These are phyloP conservation scores for Logfia minima DNA, from an alignment of 129 eudicot species.

Conservation along the genomic window DNA sequence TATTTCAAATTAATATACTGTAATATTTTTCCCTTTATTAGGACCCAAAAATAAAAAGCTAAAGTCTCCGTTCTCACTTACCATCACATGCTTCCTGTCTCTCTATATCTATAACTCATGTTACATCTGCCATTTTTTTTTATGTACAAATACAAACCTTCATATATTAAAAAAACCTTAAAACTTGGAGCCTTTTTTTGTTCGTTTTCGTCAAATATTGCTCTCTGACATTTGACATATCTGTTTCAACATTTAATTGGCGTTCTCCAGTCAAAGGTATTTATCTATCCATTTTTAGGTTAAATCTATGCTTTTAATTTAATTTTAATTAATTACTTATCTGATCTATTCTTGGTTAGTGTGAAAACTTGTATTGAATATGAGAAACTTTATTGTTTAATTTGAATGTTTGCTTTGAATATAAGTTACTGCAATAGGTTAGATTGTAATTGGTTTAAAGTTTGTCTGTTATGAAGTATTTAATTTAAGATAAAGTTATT, in stretches of 20 bases:
- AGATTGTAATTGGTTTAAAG: not conserved
- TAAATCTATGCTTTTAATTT: not conserved
- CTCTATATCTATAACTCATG: slow-evolving; percentile 23
- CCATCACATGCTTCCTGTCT: slow-evolving; percentile 31
- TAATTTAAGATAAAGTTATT: too few relatives aligned
- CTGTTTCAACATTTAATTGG: not conserved
- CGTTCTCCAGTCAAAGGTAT: slow-evolving; percentile 28
- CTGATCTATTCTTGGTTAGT: slow-evolving; percentile 10
- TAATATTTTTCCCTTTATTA: not conserved
- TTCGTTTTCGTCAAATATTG: slow-evolving; percentile 21
- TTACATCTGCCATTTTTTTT: slow-evolving; percentile 17
- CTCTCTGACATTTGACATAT: slow-evolving; percentile 27
- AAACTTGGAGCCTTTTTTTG: too few relatives aligned
- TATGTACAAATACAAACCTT: not conserved
- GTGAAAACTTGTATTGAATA: slow-evolving; percentile 11
- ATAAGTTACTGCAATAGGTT: slow-evolving; percentile 19
- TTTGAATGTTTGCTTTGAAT: slow-evolving; percentile 12
- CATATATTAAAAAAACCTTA: not conserved
- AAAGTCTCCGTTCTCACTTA: slow-evolving; percentile 21
- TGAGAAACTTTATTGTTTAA: not conserved
- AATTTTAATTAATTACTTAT: not conserved
- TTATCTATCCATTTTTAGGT: not conserved
- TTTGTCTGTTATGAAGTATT: not conserved
- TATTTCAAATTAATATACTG: not conserved
- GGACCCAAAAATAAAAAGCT: not conserved